A percentile compares a stretch with the other conserved stretches of the same genome.
These are phyloP conservation scores for Conticribra weissflogii DNA, from an alignment of 108 stramenopile species.

Conservation along the genomic window DNA sequence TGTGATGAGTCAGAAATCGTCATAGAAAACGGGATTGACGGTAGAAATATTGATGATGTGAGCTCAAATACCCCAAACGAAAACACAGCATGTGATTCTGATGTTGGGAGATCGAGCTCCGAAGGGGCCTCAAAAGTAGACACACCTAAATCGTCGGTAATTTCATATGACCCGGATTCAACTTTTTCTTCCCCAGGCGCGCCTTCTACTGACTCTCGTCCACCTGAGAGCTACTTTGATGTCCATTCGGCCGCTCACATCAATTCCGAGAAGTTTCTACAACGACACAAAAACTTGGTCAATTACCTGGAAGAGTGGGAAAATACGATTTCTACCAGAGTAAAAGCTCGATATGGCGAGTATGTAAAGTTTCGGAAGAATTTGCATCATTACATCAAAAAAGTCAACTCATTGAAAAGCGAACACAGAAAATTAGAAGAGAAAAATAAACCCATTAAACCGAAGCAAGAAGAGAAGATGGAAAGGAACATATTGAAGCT, in stretches of 20 bases:
- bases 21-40: background rate
- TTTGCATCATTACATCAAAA: constrained; percentile 42
- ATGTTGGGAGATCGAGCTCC: no score
- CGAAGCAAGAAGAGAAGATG: constrained; percentile 46
- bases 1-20: constrained; percentile 10
- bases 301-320: constrained; percentile 51
- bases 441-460: constrained; percentile 28
- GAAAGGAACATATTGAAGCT: constrained; percentile 48
- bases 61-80: background rate
- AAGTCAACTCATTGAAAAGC: constrained; percentile 29
- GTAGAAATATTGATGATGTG: background rate
- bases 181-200: no score
- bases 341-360: constrained; percentile 22
- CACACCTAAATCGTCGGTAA: no score
- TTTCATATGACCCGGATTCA: no score
- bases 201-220: background rate
- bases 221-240: constrained; percentile 24
- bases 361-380: constrained; percentile 39
- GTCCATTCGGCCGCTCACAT: constrained; percentile 38
- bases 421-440: constrained; percentile 30
- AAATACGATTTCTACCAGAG: constrained; percentile 24
- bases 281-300: constrained; percentile 29
- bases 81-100: background rate
- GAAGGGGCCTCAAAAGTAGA: no score
- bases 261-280: constrained; percentile 22